Evolutionary conservation across 225 moss, liverwort and hornwort genomes (phyloP), one percentile per base, ranked within the genome.

Genomic region (Bryum argenteum): DNA sequence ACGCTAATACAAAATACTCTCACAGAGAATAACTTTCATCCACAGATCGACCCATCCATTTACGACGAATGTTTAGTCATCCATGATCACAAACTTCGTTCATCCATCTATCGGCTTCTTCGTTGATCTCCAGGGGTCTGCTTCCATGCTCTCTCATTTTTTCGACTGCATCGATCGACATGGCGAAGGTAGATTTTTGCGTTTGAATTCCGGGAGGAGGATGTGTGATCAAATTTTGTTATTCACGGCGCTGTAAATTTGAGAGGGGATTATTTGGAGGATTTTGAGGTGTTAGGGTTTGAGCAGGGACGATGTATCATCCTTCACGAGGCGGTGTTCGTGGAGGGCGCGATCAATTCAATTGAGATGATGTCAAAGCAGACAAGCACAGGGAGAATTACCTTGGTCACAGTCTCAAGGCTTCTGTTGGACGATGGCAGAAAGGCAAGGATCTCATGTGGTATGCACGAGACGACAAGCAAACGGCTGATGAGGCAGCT

Each of bases 381-480:
- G 97, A 98, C 82, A 98, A 98, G 85, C 88, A 98, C 71, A 77
- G 92, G 55, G 94, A 98, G 78, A 98, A 94, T 71, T 98, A 98
- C 69, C 81, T 98, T 51, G 97, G 97, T 37, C 97, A 98, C 78
- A n/a, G 94, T 56, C 76, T 98, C 56, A 98, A 91, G 81, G 97
- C 97, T 69, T n/a, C 94, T 5, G 94, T 98, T 11, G 97, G 97
- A 17, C 82, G 94, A 91, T 98, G 97, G 97, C 97, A 98, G 75
- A 97, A 91, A 88, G 96, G 96, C 21, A 97, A 97, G 79, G 97
- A 97, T 78, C 83, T 97, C 60, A 83, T 92, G 67, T 97, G 94
- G 97, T 97, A 97, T 80, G 87, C 92, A 14, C 87, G 87, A 72
- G 93, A 94, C 33, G 82, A 19, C 61, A 79, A 95, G 52, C 65